Percentiles rank a stretch among this genome's conserved stretches.
Conservation (phyloP, 371 early-diverging fungal genomes). For the Syncephalastrum racemosum region DNA sequence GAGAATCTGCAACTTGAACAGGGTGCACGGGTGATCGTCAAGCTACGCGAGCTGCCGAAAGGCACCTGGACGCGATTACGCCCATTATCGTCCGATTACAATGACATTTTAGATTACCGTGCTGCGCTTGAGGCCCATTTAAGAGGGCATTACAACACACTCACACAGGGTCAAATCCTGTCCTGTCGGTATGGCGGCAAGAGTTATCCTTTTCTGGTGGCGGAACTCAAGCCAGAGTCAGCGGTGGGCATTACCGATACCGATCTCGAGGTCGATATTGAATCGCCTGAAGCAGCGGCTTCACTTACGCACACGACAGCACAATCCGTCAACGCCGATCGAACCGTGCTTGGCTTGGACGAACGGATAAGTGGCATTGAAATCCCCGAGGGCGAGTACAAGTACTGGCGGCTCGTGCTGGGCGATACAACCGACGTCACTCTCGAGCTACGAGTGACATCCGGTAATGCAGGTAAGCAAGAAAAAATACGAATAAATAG, state of each 20-base stretch:
- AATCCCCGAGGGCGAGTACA: slow-evolving; percentile 22
- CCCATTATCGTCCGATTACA: slow-evolving; percentile 54
- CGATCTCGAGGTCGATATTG: slow-evolving; percentile 84
- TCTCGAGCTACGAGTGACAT: slow-evolving; percentile 20
- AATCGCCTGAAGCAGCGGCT: slow-evolving; percentile 34
- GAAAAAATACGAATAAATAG: not conserved
- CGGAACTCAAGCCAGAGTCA: slow-evolving; percentile 64
- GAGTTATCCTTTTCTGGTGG: slow-evolving; percentile 61
- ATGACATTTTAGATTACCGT: slow-evolving; percentile 67
- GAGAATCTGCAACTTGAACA: slow-evolving; percentile 31
- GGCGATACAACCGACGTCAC: slow-evolving; percentile 5
- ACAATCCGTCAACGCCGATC: not conserved
- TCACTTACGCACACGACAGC: not conserved
- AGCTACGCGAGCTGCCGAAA: slow-evolving; percentile 59
- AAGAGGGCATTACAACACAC: slow-evolving; percentile 69
- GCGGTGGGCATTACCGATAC: slow-evolving; percentile 79
- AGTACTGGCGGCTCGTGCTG: slow-evolving; percentile 32
- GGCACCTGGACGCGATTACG: slow-evolving; percentile 71
- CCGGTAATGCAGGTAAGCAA: slow-evolving; percentile 40
- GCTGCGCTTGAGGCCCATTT: slow-evolving; percentile 77
- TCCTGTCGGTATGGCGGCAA: slow-evolving; percentile 58
- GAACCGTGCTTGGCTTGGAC: not conserved
- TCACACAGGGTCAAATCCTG: slow-evolving; percentile 68
- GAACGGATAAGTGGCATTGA: slow-evolving; percentile 1
- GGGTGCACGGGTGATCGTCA: slow-evolving; percentile 52